phyloP scores from a whole-genome alignment of 2,329 filamentous ascomycete genomes.

The Geosmithia putterillii region DNA sequence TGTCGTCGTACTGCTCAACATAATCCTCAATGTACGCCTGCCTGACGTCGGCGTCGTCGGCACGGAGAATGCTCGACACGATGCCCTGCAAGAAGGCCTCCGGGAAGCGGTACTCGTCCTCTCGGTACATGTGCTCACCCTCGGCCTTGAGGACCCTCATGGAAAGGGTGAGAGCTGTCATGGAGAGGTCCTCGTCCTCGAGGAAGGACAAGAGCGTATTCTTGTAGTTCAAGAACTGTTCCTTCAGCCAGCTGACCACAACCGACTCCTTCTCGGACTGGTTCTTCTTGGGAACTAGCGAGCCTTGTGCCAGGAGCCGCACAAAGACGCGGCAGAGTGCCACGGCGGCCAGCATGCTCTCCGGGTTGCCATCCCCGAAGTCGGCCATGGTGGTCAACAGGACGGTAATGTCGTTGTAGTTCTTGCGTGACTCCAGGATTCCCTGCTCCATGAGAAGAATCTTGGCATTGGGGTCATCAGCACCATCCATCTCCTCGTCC shows the following conservation, averaged over 20 bases:
- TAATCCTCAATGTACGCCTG: conserved; percentile 69
- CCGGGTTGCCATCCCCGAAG: conserved; percentile 31
- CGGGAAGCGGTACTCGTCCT: conserved; percentile 58
- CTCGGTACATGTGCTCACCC: conserved; percentile 46
- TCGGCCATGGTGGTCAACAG: conserved; percentile 47
- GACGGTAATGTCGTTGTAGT: conserved; percentile 81
- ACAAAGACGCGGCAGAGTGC: conserved; percentile 81
- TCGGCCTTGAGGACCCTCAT: conserved; percentile 83
- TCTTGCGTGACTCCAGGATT: conserved; percentile 73
- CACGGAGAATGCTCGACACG: conserved; percentile 47
- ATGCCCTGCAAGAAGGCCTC: conserved; percentile 53
- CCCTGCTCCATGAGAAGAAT: conserved; percentile 68
- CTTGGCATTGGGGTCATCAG: conserved; percentile 44
- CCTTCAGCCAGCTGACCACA: conserved; percentile 68
- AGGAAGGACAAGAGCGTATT: conserved; percentile 49
- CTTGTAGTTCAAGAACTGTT: conserved; percentile 61
- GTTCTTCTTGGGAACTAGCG: conserved; percentile 51
- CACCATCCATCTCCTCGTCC: conserved; percentile 26
- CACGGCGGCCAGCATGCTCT: conserved; percentile 58
- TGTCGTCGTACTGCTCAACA: conserved; percentile 68
- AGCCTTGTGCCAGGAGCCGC: conserved; percentile 63
- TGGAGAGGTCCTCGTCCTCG: conserved; percentile 47
- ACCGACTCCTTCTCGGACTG: conserved; percentile 62
- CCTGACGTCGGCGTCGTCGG: conserved; percentile 45
- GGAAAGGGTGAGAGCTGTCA: conserved; percentile 61